Evolutionary conservation across 306 rosid genomes (phyloP).

Genomic region (Fagus crenata): DNA sequence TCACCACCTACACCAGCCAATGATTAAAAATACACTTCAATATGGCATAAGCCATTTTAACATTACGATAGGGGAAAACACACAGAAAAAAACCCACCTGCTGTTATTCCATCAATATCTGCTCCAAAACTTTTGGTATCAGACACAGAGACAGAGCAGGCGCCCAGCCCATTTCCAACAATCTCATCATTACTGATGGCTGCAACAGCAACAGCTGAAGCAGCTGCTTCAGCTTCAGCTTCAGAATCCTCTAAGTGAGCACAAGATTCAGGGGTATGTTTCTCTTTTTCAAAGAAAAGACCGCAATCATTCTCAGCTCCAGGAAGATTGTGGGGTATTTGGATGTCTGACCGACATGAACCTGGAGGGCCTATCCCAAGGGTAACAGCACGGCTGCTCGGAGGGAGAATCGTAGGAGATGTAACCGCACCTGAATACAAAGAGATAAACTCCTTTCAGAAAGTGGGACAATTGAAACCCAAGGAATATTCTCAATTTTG

Average conservation of each 20-base stretch:
- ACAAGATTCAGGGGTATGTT: constrained; percentile 54
- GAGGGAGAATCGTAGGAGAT: constrained; percentile 83
- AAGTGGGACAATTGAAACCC: constrained; percentile 21
- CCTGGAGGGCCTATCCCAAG: constrained; percentile 72
- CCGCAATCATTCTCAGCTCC: constrained; percentile 64
- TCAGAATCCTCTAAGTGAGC: constrained; percentile 76
- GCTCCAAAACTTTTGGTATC: constrained; percentile 60
- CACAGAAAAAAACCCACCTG: constrained; percentile 41
- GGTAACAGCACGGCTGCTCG: constrained; percentile 52
- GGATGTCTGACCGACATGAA: constrained; percentile 61
- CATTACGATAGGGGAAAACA: constrained; percentile 4
- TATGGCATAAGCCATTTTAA: constrained; percentile 5
- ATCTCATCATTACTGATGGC: constrained; percentile 87
- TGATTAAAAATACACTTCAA: constrained; percentile 16
- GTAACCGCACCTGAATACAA: constrained; percentile 81
- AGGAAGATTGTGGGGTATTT: constrained; percentile 57
- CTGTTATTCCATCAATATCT: constrained; percentile 55
- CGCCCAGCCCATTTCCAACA: constrained; percentile 60
- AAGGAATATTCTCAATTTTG: constrained; percentile 18
- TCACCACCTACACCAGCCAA: constrained; percentile 60
- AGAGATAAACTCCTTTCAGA: constrained; percentile 12
- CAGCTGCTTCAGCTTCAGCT: constrained; percentile 92
- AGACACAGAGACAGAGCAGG: constrained; percentile 56
- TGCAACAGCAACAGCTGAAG: constrained; percentile 97
- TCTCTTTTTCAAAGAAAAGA: constrained; percentile 73